phyloP scores from a whole-genome alignment of 352 stramenopile genomes.

The Elongisporangium undulatum region DNA sequence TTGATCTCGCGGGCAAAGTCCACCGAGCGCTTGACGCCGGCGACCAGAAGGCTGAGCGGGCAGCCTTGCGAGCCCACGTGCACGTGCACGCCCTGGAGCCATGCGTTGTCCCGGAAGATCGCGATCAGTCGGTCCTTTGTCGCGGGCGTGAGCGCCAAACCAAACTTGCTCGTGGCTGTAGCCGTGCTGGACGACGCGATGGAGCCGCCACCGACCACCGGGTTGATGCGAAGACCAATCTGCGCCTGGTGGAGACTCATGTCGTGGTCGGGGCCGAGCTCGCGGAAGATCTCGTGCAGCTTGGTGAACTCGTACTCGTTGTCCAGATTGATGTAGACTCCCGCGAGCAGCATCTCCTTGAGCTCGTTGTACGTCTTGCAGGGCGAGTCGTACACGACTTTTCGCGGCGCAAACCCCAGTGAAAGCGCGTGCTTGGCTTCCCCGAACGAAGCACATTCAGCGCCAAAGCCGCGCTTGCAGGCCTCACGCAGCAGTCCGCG shows the following conservation, averaged over 20 bases:
- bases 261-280: constrained; percentile 22
- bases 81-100: constrained; percentile 87
- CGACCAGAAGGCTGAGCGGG: constrained; percentile 75
- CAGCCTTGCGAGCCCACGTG: constrained; percentile 89
- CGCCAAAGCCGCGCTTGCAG: constrained; percentile 44
- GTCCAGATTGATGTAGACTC: constrained; percentile 90
- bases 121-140: constrained; percentile 44
- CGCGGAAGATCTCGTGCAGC: constrained; percentile 49
- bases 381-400: constrained; percentile 90
- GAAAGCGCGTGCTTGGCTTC: constrained; percentile 79
- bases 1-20: constrained; percentile 81
- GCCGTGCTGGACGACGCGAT: constrained; percentile 86
- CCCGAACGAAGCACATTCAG: constrained; percentile 78
- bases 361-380: constrained; percentile 89
- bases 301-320: constrained; percentile 89
- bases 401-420: constrained; percentile 61
- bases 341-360: constrained; percentile 61
- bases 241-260: constrained; percentile 27
- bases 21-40: constrained; percentile 69
- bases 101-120: constrained; percentile 69
- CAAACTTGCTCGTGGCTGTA: constrained; percentile 90
- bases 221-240: constrained; percentile 91
- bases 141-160: constrained; percentile 59
- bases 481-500: constrained; percentile 57
- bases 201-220: constrained; percentile 82